Base-by-base conservation (phyloP, 139 green algal species). In the Asterochloris erici region DNA sequence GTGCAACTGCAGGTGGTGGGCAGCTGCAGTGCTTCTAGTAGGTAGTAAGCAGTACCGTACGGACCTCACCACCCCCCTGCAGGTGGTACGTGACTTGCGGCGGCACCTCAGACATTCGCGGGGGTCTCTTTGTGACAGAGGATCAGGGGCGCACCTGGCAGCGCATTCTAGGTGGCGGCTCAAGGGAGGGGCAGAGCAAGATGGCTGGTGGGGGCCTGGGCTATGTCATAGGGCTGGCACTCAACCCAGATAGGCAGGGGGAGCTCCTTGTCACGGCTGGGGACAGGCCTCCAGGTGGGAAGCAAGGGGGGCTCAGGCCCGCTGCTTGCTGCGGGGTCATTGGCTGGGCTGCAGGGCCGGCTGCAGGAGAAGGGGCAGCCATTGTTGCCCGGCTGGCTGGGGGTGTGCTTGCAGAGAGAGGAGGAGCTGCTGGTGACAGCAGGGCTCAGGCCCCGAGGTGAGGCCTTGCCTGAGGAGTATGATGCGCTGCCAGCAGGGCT, bases 61-160 rank as follows among this genome's bases (percentile, higher is more conserved):
- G 47, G 26, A 27, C 15, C 21, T 63, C 14, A 23, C 24, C 12
- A 26, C 27, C 62, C 4, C 14, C 27, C n/a, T 80, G 29, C 61
- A 80, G 76, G 60, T 80, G 76, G 76, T 80, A 60, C 68, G 76
- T 62, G 47, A 80, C 76, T 62, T 80, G 76, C 68, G 76, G 76
- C 14, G 19, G 60, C 13, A 69, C 60, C 54, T 62, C 76, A 11
- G 61, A 54, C n/a, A 15, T 14, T 9, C 24, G 47, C 1, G 76
- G 76, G 23, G 76, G 76, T 15, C 23, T 23, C 24, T 80, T 80
- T 47, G 21, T 80, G 21, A 80, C 54, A n/a, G 76, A 70, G 23
- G 76, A 80, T 12, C 76, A 80, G n/a, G 76, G 76, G 24, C 12
- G 14, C 23, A 70, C 54, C 60, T 80, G 76, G 76, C 68, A n/a